Percentiles rank a stretch among this genome's conserved stretches.
These are phyloP conservation scores for Cichorium intybus DNA, from an alignment of 140 eudicot genomes.

Conservation along the genomic window DNA sequence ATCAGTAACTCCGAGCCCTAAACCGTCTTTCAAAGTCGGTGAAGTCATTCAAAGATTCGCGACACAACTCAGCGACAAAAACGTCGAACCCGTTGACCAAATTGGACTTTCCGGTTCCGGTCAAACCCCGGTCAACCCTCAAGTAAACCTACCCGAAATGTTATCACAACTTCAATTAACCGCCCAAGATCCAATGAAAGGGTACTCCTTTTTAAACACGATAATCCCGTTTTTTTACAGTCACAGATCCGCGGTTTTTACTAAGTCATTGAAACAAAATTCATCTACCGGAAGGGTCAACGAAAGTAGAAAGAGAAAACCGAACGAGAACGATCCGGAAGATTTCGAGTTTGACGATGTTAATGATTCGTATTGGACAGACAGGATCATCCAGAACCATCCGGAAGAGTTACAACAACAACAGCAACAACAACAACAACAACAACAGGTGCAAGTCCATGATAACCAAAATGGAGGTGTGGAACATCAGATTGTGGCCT, in stretches of 20 bases:
- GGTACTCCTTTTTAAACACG: constrained; percentile 32
- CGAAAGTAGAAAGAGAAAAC: constrained; percentile 52
- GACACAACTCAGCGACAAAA: constrained; percentile 48
- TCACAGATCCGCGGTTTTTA: constrained; percentile 50
- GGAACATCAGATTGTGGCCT: constrained; percentile 30
- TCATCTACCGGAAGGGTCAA: constrained; percentile 15
- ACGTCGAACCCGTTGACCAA: constrained; percentile 28
- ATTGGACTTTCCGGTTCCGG: constrained; percentile 17
- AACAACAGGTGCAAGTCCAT: constrained; percentile 50
- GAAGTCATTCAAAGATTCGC: constrained; percentile 69
- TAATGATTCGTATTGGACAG: constrained; percentile 91
- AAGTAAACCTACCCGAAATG: constrained; percentile 42
- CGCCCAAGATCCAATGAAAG: constrained; percentile 69
- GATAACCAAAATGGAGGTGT: constrained; percentile 44
- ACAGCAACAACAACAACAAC: too few relatives aligned
- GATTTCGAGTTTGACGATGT: constrained; percentile 74
- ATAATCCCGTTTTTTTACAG: constrained; percentile 48
- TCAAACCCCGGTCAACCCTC: constrained; percentile 19
- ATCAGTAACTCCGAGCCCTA: constrained; percentile 38
- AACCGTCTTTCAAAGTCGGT: constrained; percentile 70
- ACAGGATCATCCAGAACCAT: constrained; percentile 65
- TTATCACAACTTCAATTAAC: constrained; percentile 57
- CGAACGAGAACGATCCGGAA: constrained; percentile 45
- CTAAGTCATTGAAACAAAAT: constrained; percentile 23
- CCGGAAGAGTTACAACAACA: constrained; percentile 62